Base-by-base conservation (phyloP, 2,329 filamentous ascomycete species). In the Ascochyta viciae-villosae region DNA sequence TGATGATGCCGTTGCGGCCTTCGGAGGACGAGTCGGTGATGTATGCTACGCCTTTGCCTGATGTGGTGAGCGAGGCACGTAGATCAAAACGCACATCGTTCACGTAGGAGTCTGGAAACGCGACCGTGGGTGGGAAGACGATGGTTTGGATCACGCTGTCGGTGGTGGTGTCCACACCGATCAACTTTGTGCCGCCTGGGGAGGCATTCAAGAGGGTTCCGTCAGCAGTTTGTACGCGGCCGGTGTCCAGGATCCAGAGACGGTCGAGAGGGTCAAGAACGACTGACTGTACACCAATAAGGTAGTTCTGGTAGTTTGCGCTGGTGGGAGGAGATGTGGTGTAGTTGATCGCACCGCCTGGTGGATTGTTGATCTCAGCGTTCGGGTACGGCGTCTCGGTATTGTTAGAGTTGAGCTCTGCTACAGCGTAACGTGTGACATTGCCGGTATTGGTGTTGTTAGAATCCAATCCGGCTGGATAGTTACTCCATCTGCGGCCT, bases 71-170 rank as follows among this genome's bases (percentile, higher is more conserved):
- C 16, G 67, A 64, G 3, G 77, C 47, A 13, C 77, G 76, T n/a
- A 83, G 74, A 60, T 85, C 82, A 67, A 85, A 81, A 45, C 82
- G 80, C 8, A 84, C 73, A 57, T 84, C 82, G 63, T 84, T 84
- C 33, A 83, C 76, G 58, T 85, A 85, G 15, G 76, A 80, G 60
- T 81, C 79, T 12, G 78, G 59, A 47, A 75, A 80, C 6, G 80
- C 80, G 9, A 83, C 80, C 6, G 69, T 76, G 1, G 71, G 56
- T 0, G 80, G 78, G 66, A 85, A 84, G 6, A 81, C 64, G 50
- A 84, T 84, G 1, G 81, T 84, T 47, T 80, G 71, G 65, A 83
- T 74, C 24, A 83, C 69, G 7, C 71, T 68, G 64, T 84, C 74
- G 47, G 72, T 81, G 4, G 63, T 65, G 5, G 84, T 72, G 58